phyloP scores from a whole-genome alignment of 768 basidiomycete species.

The Tephrocybe sp. region DNA sequence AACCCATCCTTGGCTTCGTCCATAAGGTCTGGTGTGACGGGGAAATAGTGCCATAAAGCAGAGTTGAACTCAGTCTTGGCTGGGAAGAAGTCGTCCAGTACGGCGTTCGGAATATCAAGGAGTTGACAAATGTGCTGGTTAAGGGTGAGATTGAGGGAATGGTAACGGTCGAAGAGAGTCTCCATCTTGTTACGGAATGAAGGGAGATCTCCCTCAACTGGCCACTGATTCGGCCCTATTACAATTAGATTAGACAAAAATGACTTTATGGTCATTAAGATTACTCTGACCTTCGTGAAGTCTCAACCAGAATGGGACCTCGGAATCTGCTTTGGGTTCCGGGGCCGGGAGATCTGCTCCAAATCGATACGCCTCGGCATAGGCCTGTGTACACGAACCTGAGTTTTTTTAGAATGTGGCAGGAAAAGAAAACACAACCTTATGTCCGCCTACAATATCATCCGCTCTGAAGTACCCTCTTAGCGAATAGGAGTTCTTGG shows the following conservation, averaged over 20 bases:
- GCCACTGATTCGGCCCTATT: constrained; percentile 32
- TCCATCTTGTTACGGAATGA: constrained; percentile 25
- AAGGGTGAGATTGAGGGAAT: constrained; percentile 24
- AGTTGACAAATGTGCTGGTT: constrained; percentile 28
- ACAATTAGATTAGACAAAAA: background rate
- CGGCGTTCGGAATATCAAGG: constrained; percentile 19
- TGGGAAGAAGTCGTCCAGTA: constrained; percentile 26
- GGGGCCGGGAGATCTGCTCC: constrained; percentile 25
- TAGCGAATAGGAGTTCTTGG: constrained; percentile 22
- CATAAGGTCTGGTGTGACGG: constrained; percentile 20
- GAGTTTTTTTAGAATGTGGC: background rate
- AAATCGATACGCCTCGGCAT: constrained; percentile 30
- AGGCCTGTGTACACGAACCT: constrained; percentile 18
- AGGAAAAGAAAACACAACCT: constrained; percentile 15
- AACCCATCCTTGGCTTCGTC: constrained; percentile 23
- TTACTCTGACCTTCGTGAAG: constrained; percentile 26
- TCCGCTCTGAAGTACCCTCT: constrained; percentile 29
- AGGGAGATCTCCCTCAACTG: constrained; percentile 23
- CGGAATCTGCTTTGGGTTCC: constrained; percentile 7
- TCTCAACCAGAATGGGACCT: constrained; percentile 28
- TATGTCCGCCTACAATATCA: constrained; percentile 21
- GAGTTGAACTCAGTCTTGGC: constrained; percentile 25
- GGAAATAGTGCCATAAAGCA: constrained; percentile 31
- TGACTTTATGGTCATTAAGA: background rate
- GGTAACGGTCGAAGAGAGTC: constrained; percentile 26